Evolutionary conservation across 371 early-diverging fungal species (phyloP), one percentile per base, ranked within the genome.

Genomic region (Mortierella sp.): DNA sequence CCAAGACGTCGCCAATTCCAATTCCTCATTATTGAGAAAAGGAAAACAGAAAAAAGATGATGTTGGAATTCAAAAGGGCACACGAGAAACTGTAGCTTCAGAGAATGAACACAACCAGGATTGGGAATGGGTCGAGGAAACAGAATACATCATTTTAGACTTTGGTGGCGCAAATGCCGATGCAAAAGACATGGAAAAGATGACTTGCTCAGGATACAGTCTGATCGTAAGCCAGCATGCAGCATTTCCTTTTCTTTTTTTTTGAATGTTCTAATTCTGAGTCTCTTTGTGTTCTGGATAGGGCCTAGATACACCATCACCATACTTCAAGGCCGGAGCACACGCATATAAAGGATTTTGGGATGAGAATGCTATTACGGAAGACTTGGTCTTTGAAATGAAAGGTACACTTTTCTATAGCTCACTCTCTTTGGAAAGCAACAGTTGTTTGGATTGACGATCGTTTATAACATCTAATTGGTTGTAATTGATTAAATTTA

Each of bases 111-210:
- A 76, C 43, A 64, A 52, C 21, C 72, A 79, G 55, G 75, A 80
- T 57, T 80, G 69, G 69, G 81, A 80, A 67, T 80, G 81, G 81
- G 81, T 80, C 40, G 81, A 80, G 47, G 75, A 74, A 38, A 68
- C 81, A 52, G 75, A 80, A 41, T 74, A 80, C 47, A 59, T 80
- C 19, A 36, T 80, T 45, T 59, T 80, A 16, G 81, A 80, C 63
- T 80, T 80, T 71, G 81, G 81, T 55, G 69, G 66, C 63, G 32
- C 63, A 15, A 61, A 41, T 7, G 16, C 58, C 24, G 64, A 68
- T 24, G 67, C 63, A 28, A 63, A 67, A 19, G 70, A 72, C 41
- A 78, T 78, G 64, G 70, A 63, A 16, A 33, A 55, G 16, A 58
- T 71, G 45, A 21, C 52, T 19, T 40, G 24, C 1, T 9, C 21